Base-by-base conservation (phyloP, 441 rosid species). In the Cnidoscolus chayamansa region DNA sequence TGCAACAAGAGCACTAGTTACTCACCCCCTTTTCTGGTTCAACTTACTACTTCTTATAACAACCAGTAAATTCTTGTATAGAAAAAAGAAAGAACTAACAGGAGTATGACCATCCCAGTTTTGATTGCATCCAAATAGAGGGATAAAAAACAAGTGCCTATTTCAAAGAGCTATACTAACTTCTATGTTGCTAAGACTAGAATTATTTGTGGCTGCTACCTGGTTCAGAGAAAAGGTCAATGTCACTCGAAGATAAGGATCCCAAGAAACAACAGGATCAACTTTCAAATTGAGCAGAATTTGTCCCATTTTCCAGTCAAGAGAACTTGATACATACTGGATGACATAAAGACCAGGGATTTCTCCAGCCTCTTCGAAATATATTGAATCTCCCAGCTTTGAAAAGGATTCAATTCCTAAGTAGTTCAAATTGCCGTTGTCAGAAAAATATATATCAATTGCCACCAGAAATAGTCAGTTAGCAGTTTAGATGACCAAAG, bases 381-480 rank as follows among this genome's bases (percentile, higher is more conserved):
- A 95, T 63, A 95, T 90, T 53, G 98, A 95, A 85, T 92, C 99
- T 79, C 99, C 99, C 57, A 92, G 84, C 83, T 95, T 95, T 32
- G 99, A 89, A 80, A 95, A 95, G 0, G 97, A 95, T 78, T 95
- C 98, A 75, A 91, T 83, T 65, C 97, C 97, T 92, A 25, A 4
- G 16, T 3, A 68, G 25, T 60, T 63, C 43, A 68, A 20, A 45
- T 11, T 66, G 53, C 45, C 65, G 31, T 59, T 13, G 10, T 20
- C 63, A 58, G 10, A 15, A 30, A 47, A 40, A 54, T 32, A 55
- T 48, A 56, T 31, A 31, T 37, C 48, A 49, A 49, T 37, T 2
- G 3, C 6, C 19, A 4, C 9, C 11, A 10, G 15, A 63, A 63
- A n/a, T 40, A 25, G 12, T 0, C 43, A 63, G 32, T 43, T 3